phyloP scores from a whole-genome alignment of 768 basidiomycete genomes.

The Phaeotremella skinneri region DNA sequence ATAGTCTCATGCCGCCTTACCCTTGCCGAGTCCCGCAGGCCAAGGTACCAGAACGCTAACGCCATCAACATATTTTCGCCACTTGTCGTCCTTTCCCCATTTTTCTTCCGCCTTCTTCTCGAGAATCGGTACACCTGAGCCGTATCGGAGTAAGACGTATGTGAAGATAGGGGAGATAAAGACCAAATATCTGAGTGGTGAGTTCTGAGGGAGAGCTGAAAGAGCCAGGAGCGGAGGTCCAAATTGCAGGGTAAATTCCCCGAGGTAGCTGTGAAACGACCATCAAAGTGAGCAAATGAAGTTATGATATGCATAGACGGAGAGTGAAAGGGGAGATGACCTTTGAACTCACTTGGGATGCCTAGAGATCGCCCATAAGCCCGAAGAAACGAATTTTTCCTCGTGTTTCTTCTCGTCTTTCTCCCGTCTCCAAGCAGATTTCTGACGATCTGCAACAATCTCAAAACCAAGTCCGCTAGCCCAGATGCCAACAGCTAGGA shows the following conservation, averaged over 20 bases:
- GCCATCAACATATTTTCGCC: slow-evolving; percentile 37
- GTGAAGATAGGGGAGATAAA: slow-evolving; percentile 64
- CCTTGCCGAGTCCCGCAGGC: slow-evolving; percentile 39
- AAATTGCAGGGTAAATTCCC: slow-evolving; percentile 68
- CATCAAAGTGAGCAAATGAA: not conserved
- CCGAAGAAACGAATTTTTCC: slow-evolving; percentile 66
- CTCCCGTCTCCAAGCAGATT: slow-evolving; percentile 61
- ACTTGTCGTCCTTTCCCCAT: slow-evolving; percentile 32
- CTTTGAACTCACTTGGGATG: slow-evolving; percentile 68
- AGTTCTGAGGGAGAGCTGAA: slow-evolving; percentile 55
- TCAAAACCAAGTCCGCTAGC: slow-evolving; percentile 63
- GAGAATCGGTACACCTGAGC: slow-evolving; percentile 69
- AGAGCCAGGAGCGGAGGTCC: slow-evolving; percentile 65
- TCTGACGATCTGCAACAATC: slow-evolving; percentile 63
- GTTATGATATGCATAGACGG: too few relatives aligned
- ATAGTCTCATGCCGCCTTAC: slow-evolving; percentile 19
- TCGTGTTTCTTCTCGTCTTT: slow-evolving; percentile 66
- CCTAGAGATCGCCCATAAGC: slow-evolving; percentile 66
- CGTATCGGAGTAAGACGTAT: slow-evolving; percentile 59
- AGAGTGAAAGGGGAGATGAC: not conserved
- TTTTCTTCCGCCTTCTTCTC: slow-evolving; percentile 55
- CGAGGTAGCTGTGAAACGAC: slow-evolving; percentile 66
- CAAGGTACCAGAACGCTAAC: slow-evolving; percentile 36
- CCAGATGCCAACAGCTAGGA: slow-evolving; percentile 60
- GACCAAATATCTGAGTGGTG: slow-evolving; percentile 53